Conservation (phyloP, 306 rosid genomes). For the Malus fusca region DNA sequence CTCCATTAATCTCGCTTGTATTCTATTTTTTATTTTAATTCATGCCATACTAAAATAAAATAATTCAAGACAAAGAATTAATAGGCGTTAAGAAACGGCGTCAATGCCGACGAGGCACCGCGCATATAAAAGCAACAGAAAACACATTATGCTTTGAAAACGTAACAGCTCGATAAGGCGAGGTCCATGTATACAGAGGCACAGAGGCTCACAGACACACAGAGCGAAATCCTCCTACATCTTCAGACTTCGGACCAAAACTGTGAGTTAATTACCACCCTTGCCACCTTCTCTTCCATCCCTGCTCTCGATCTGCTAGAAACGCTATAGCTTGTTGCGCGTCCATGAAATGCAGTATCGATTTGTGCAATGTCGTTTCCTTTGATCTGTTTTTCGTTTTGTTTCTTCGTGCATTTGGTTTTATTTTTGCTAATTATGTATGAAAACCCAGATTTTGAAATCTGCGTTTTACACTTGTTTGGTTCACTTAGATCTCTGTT, state of each 20-base stretch:
- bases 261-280: conserved; percentile 36
- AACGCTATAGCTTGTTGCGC: not conserved
- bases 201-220: not conserved
- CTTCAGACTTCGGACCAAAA: conserved; percentile 40
- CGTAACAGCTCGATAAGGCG: conserved; percentile 23
- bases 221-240: not conserved
- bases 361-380: conserved; percentile 6
- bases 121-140: conserved; percentile 39
- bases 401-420: not conserved
- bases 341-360: conserved; percentile 15
- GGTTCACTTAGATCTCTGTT: conserved; percentile 11
- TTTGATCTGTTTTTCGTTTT: conserved; percentile 1
- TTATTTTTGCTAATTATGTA: not conserved
- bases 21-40: too few relatives aligned
- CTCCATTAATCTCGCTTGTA: too few relatives aligned
- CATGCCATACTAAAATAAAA: not conserved
- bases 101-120: conserved; percentile 43
- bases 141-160: not conserved
- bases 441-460: not conserved
- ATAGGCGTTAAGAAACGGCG: conserved; percentile 56
- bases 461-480: not conserved
- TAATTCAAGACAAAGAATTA: not conserved
- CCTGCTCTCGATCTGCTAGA: not conserved
- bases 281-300: not conserved
- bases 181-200: not conserved